Evolutionary conservation across 768 basidiomycete species (phyloP).

Genomic region (Hypholoma sublateritium): DNA sequence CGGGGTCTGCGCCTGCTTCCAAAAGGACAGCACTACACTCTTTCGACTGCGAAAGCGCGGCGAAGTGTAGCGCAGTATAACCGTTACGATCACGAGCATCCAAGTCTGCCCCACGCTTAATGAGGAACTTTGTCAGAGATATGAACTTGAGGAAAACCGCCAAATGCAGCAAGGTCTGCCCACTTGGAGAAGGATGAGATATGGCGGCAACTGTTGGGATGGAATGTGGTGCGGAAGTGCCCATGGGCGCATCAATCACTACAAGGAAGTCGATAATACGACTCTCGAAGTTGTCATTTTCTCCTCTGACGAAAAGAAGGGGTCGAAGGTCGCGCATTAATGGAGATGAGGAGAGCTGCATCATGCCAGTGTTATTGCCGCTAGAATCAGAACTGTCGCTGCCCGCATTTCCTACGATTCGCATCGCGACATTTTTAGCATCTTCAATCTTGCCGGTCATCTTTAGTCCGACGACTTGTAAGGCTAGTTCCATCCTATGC

Average conservation of each 20-base stretch:
- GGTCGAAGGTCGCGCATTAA: conserved; percentile 54
- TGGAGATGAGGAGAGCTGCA: conserved; percentile 51
- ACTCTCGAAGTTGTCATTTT: conserved; percentile 67
- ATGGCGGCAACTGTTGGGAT: conserved; percentile 55
- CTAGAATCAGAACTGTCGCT: conserved; percentile 45
- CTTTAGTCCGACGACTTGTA: conserved; percentile 93
- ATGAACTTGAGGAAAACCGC: conserved; percentile 78
- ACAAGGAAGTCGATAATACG: conserved; percentile 81
- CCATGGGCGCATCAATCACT: conserved; percentile 66
- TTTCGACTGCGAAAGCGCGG: conserved; percentile 63
- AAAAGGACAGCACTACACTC: conserved; percentile 68
- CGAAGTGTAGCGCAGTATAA: conserved; percentile 87
- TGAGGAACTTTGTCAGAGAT: conserved; percentile 67
- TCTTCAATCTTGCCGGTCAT: conserved; percentile 96
- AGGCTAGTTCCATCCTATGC: conserved; percentile 87
- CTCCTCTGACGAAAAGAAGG: conserved; percentile 54
- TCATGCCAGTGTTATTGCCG: conserved; percentile 38
- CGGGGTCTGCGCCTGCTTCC: conserved; percentile 77
- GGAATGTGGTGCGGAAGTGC: conserved; percentile 37
- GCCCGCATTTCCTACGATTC: conserved; percentile 81
- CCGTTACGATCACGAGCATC: conserved; percentile 89
- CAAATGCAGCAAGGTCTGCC: conserved; percentile 89
- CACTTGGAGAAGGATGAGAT: conserved; percentile 66
- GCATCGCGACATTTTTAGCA: conserved; percentile 89
- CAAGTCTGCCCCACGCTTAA: conserved; percentile 71